These are phyloP conservation scores for Penicillium corylophilum DNA, from an alignment of 2,329 filamentous ascomycete genomes.

Conservation along the genomic window DNA sequence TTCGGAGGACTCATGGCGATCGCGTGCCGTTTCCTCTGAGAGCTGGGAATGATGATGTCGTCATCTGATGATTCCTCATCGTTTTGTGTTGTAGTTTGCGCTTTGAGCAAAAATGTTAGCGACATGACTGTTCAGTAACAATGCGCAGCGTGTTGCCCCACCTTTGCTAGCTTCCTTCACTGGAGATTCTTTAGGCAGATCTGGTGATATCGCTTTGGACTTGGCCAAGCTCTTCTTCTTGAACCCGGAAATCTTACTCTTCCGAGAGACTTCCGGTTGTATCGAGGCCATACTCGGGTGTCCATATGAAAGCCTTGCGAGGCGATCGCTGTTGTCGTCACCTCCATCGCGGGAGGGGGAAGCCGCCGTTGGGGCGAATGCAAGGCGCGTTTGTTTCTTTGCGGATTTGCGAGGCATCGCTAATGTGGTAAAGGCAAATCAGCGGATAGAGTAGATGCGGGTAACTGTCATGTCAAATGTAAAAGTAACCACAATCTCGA, in stretches of 20 bases:
- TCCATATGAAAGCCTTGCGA: constrained; percentile 35
- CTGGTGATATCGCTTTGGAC: neutral
- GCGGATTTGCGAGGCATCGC: constrained; percentile 33
- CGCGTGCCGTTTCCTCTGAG: constrained; percentile 7
- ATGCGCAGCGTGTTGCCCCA: neutral
- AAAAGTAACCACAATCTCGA: neutral
- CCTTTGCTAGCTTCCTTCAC: neutral
- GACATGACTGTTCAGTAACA: neutral
- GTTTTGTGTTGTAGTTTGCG: neutral
- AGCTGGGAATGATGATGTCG: constrained; percentile 8
- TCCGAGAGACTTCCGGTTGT: constrained; percentile 4
- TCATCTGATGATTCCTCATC: constrained; percentile 13
- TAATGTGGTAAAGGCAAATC: neutral
- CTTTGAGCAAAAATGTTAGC: constrained; percentile 3
- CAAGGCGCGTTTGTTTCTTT: constrained; percentile 45
- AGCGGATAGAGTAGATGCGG: neutral
- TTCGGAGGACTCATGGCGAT: neutral
- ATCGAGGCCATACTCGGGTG: constrained; percentile 27
- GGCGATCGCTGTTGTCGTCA: constrained; percentile 25
- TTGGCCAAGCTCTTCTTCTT: neutral
- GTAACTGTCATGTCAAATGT: neutral
- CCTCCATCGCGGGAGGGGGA: constrained; percentile 17
- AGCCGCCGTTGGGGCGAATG: constrained; percentile 40
- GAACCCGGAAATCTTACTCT: neutral
- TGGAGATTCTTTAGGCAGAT: neutral